Conservation (phyloP, 2,329 filamentous ascomycete genomes). For the Dissoconium aciculare region DNA sequence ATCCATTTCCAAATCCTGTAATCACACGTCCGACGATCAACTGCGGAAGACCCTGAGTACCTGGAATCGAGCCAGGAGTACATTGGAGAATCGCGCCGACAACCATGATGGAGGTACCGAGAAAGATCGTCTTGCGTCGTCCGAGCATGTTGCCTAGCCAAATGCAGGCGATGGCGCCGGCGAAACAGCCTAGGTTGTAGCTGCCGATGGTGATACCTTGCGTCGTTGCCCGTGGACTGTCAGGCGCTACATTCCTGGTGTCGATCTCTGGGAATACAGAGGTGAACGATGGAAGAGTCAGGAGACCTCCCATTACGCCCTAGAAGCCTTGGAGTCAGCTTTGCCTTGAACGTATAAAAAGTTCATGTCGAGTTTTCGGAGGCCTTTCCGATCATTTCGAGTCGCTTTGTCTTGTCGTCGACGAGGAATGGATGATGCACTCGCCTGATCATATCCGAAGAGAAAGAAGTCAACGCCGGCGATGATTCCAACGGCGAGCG, state of each 20-base stretch:
- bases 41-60: conserved; percentile 32
- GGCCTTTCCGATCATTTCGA: conserved; percentile 3
- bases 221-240: conserved; percentile 7
- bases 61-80: too few relatives aligned
- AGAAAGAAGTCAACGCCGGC: conserved; percentile 28
- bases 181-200: conserved; percentile 8
- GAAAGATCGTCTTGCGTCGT: conserved; percentile 42
- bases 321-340: conserved; percentile 14
- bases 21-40: conserved; percentile 37
- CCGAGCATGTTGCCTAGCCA: conserved; percentile 45
- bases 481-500: conserved; percentile 30
- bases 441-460: conserved; percentile 13
- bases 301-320: conserved; percentile 31
- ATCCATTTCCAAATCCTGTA: conserved; percentile 32
- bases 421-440: background rate
- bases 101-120: conserved; percentile 44
- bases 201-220: conserved; percentile 28
- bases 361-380: too few relatives aligned
- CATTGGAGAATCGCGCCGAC: conserved; percentile 46
- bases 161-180: conserved; percentile 23
- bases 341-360: too few relatives aligned
- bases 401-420: conserved; percentile 5
- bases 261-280: conserved; percentile 25
- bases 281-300: conserved; percentile 28
- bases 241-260: conserved; percentile 8